Conservation (phyloP, 495 filamentous ascomycete species). For the Friedmanniomyces simplex region DNA sequence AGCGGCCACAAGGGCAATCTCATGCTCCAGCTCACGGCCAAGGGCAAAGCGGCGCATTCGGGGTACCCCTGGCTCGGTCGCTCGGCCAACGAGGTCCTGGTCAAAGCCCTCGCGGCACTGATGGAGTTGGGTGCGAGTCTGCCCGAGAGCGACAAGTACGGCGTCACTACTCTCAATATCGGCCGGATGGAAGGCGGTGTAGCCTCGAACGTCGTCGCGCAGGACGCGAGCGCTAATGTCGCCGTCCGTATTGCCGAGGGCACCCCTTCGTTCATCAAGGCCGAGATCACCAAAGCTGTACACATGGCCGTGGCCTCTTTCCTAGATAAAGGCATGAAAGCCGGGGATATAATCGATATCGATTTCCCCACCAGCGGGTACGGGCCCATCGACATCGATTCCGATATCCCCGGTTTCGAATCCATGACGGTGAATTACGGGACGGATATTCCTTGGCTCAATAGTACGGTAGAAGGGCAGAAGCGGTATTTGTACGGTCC, state of each 20-base stretch:
- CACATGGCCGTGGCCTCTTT: constrained; percentile 26
- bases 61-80: constrained; percentile 82
- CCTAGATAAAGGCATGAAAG: constrained; percentile 47
- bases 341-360: constrained; percentile 49
- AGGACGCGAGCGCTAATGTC: constrained; percentile 54
- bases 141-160: constrained; percentile 64
- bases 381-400: constrained; percentile 63
- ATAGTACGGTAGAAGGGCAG: constrained; percentile 45
- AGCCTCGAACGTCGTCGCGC: constrained; percentile 78
- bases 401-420: constrained; percentile 75
- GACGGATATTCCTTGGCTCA: constrained; percentile 74
- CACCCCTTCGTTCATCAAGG: constrained; percentile 44
- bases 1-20: constrained; percentile 82
- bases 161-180: constrained; percentile 79
- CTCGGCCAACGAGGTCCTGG: constrained; percentile 64
- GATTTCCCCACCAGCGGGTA: constrained; percentile 50
- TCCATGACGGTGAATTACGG: constrained; percentile 78
- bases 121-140: constrained; percentile 49
- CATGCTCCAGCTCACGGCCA: constrained; percentile 49
- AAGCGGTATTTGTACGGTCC: constrained; percentile 83
- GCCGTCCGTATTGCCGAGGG: constrained; percentile 67
- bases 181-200: constrained; percentile 71
- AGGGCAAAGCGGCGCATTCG: constrained; percentile 72
- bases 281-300: constrained; percentile 50
- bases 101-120: constrained; percentile 54